These are phyloP conservation scores for Nicotiana undulata DNA, from an alignment of 257 asterid genomes.

Conservation along the genomic window DNA sequence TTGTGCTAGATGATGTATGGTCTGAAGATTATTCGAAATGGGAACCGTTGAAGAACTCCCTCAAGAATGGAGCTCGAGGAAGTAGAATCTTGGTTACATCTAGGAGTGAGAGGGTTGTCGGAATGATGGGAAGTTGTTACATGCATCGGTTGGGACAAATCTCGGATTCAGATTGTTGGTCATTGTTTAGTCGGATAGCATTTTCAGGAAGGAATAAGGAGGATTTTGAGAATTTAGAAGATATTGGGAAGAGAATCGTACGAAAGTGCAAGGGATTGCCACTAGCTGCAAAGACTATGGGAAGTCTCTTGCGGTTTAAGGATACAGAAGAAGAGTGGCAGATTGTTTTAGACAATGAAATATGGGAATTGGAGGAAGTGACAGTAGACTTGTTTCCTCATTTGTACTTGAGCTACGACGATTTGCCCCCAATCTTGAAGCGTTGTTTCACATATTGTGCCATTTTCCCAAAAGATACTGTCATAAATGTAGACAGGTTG, in stretches of 20 bases:
- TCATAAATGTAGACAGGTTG: constrained; percentile 27
- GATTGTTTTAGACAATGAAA: constrained; percentile 14
- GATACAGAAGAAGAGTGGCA: constrained; percentile 25
- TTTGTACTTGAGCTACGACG: constrained; percentile 24
- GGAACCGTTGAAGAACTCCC: constrained; percentile 16
- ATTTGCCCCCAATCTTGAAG: constrained; percentile 18
- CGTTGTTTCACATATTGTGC: constrained; percentile 39
- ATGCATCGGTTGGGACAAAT: constrained; percentile 12
- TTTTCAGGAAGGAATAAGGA: constrained; percentile 7
- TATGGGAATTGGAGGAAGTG: constrained; percentile 21
- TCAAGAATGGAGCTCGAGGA: constrained; percentile 14
- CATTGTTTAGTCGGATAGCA: constrained; percentile 20
- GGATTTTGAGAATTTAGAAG: constrained; percentile 3
- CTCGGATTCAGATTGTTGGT: constrained; percentile 25
- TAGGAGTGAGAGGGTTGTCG: constrained; percentile 21
- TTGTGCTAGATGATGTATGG: constrained; percentile 35
- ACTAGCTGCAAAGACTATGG: constrained; percentile 33
- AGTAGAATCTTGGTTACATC: constrained; percentile 36
- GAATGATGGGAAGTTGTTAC: constrained; percentile 16
- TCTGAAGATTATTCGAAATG: constrained; percentile 9
- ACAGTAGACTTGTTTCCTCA: constrained; percentile 17
- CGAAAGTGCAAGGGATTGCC: constrained; percentile 39
- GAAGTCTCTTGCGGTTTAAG: constrained; percentile 24
- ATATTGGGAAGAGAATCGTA: constrained; percentile 23
- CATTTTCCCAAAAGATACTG: constrained; percentile 24